Conservation (phyloP, 2,329 filamentous ascomycete genomes). For the Beauveria caledonica region DNA sequence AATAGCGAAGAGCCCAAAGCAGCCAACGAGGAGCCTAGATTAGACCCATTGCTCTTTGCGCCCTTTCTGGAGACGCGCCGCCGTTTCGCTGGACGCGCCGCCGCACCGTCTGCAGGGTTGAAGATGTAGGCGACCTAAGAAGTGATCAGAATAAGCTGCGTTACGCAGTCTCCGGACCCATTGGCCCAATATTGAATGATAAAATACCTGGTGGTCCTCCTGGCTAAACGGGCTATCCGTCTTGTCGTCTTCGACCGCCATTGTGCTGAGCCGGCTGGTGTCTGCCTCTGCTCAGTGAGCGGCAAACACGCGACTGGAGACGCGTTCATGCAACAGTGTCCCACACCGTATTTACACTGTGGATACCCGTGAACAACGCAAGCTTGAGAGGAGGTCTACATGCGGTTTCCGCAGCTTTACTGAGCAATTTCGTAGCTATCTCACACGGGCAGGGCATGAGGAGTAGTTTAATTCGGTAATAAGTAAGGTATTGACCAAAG, state of each 20-base stretch:
- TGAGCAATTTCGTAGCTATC: neutral
- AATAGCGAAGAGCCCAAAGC: slow-evolving; percentile 28
- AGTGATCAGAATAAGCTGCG: slow-evolving; percentile 14
- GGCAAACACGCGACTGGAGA: neutral
- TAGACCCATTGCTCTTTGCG: slow-evolving; percentile 24
- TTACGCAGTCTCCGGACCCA: neutral
- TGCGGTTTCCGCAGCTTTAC: too few relatives aligned
- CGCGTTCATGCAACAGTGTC: slow-evolving; percentile 8
- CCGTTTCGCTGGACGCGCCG: slow-evolving; percentile 44
- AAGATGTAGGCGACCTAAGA: slow-evolving; percentile 55
- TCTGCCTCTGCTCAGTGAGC: neutral
- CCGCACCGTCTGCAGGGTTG: slow-evolving; percentile 37
- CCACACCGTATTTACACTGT: slow-evolving; percentile 8
- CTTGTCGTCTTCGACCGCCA: slow-evolving; percentile 14
- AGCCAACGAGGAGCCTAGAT: neutral
- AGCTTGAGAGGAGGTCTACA: too few relatives aligned
- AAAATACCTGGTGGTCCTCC: slow-evolving; percentile 36
- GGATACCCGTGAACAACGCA: neutral
- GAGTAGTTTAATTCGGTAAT: neutral
- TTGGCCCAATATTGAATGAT: too few relatives aligned
- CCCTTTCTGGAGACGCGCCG: slow-evolving; percentile 42
- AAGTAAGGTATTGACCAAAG: neutral
- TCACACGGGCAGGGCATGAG: neutral
- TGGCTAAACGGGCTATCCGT: slow-evolving; percentile 23
- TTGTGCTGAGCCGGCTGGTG: neutral